A percentile compares a stretch with the other conserved stretches of the same genome.
These are phyloP conservation scores for Amaranthus hypochondriacus DNA, from an alignment of 148 eudicot species.

Conservation along the genomic window DNA sequence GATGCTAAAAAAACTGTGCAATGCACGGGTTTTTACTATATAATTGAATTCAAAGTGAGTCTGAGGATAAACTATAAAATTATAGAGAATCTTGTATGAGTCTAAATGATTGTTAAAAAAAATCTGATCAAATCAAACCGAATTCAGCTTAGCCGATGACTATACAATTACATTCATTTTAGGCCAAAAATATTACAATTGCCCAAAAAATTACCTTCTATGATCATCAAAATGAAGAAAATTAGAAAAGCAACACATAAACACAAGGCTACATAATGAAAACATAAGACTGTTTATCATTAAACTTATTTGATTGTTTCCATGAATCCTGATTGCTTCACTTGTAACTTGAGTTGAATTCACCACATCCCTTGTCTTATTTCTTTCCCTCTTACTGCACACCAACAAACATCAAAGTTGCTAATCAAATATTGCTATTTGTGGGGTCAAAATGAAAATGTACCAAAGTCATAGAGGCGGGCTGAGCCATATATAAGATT, in stretches of 20 bases:
- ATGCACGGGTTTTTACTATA: no score
- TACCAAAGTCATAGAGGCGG: no score
- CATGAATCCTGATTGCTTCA: slow-evolving; percentile 29
- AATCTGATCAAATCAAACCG: background rate
- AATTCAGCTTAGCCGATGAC: no score
- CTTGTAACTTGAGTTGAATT: slow-evolving; percentile 47
- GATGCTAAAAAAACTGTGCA: no score
- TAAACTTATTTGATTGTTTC: slow-evolving; percentile 18
- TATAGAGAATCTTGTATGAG: no score
- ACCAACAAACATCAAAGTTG: background rate
- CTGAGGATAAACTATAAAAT: no score
- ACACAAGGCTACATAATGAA: slow-evolving; percentile 27
- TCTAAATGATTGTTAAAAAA: no score
- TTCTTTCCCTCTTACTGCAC: slow-evolving; percentile 61
- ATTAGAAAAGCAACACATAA: slow-evolving; percentile 31
- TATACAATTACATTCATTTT: no score
- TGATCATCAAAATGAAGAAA: slow-evolving; percentile 20
- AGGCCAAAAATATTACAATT: slow-evolving; percentile 14
- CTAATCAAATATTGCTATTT: background rate
- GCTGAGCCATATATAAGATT: no score
- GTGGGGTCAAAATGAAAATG: no score
- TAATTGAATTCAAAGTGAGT: no score
- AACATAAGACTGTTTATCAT: slow-evolving; percentile 13
- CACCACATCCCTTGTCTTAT: slow-evolving; percentile 42
- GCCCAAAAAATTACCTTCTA: slow-evolving; percentile 22